These are phyloP conservation scores for Podila minutissima DNA, from an alignment of 192 early-diverging fungal species.

Conservation along the genomic window DNA sequence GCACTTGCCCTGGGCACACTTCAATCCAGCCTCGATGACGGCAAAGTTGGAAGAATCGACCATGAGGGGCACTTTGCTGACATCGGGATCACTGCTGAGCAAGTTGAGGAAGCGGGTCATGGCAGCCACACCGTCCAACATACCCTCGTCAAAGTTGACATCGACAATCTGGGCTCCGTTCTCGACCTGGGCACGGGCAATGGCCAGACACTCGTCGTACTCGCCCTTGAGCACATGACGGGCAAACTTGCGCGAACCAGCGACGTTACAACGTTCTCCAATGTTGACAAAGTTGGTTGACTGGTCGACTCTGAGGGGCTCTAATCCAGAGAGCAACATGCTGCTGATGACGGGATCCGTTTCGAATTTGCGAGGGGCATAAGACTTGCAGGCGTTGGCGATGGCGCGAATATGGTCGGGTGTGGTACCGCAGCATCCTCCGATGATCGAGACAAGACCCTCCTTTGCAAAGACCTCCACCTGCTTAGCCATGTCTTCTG, in stretches of 20 bases:
- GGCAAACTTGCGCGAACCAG: constrained; percentile 93
- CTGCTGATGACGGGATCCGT: constrained; percentile 71
- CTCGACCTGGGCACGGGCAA: constrained; percentile 94
- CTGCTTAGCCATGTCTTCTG: constrained; percentile 85
- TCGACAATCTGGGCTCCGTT: constrained; percentile 96
- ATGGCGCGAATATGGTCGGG: constrained; percentile 92
- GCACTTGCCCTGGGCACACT: constrained; percentile 97
- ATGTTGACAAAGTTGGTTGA: constrained; percentile 92
- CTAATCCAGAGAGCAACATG: constrained; percentile 88
- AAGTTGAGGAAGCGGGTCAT: constrained; percentile 96
- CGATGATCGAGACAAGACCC: constrained; percentile 94
- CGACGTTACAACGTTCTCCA: constrained; percentile 97
- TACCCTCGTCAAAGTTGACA: constrained; percentile 96
- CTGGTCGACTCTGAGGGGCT: constrained; percentile 84
- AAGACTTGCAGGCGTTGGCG: constrained; percentile 78
- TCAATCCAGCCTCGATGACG: constrained; percentile 94
- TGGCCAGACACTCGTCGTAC: constrained; percentile 94
- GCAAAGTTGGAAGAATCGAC: constrained; percentile 98
- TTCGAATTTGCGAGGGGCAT: constrained; percentile 82
- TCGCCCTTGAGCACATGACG: constrained; percentile 92
- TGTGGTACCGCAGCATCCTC: constrained; percentile 98
- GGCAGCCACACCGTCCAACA: constrained; percentile 93
- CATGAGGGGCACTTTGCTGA: constrained; percentile 87
- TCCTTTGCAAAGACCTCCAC: constrained; percentile 90
- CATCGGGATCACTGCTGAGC: constrained; percentile 94